These are phyloP conservation scores for Pythium folliculosum DNA, from an alignment of 352 stramenopile species.

Conservation along the genomic window DNA sequence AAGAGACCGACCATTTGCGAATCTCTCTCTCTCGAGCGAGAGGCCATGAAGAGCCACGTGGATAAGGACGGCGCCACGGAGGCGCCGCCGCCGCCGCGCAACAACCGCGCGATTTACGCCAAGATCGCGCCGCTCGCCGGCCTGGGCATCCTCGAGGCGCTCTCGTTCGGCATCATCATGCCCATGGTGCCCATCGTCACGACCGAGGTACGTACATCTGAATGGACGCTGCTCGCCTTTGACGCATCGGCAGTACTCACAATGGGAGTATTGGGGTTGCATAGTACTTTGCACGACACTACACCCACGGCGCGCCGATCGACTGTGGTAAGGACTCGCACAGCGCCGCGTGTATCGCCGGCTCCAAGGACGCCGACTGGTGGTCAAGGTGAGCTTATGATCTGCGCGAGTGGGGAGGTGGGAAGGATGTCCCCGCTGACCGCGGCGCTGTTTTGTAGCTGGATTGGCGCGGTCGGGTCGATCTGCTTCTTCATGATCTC, in stretches of 20 bases:
- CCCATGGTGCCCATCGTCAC: conserved; percentile 67
- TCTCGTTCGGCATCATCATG: conserved; percentile 65
- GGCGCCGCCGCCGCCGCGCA: no score
- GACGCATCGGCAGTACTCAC: no score
- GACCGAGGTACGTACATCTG: conserved; percentile 48
- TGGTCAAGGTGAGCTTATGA: conserved; percentile 53
- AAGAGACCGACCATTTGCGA: neutral
- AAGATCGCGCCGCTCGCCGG: conserved; percentile 42
- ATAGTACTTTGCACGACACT: conserved; percentile 78
- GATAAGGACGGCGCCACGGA: neutral
- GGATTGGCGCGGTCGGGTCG: conserved; percentile 66
- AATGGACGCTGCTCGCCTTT: neutral
- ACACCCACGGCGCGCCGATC: conserved; percentile 46
- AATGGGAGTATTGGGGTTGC: no score
- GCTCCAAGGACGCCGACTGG: conserved; percentile 71
- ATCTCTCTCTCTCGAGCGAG: neutral
- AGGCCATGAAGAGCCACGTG: conserved; percentile 4
- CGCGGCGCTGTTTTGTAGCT: conserved; percentile 39
- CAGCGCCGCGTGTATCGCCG: conserved; percentile 55
- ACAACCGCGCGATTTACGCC: neutral
- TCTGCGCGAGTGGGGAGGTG: no score
- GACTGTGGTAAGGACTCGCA: conserved; percentile 56
- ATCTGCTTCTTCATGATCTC: conserved; percentile 68
- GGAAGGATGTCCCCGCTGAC: no score
- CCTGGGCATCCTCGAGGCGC: conserved; percentile 49